Evolutionary conservation across 768 basidiomycete species (phyloP), one percentile per base, ranked within the genome.

Genomic region (Boletus subcaerulescens): DNA sequence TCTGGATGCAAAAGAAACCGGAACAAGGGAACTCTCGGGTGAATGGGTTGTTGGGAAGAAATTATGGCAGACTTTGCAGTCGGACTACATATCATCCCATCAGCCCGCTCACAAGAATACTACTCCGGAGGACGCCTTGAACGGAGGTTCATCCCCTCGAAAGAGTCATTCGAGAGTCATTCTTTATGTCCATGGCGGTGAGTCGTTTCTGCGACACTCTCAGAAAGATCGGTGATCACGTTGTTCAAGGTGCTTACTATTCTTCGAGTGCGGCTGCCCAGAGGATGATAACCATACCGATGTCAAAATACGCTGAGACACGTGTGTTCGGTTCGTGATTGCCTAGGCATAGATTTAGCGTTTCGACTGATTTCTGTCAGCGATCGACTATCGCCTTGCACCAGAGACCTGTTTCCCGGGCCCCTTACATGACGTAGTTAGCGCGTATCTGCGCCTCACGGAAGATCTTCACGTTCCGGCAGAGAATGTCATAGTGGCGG

Each of bases 11-110:
- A 65, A 77, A 17, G 96, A 99, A 71, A 78, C 78, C 11, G 95
- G 93, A 33, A 69, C 64, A 10, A 81, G 96, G 5, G 90, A 95
- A 64, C 78, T 99, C 31, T 85, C 85, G 1, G 96, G 93, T 1
- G 96, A 99, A 76, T 99, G 96, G 96, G 86, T 98, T 22, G 89
- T 98, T n/a, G 92, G 92, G 35, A 89, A 89, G 69, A 84, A 83
- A 59, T 83, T 95, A 0, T 99, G 96, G 96, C 85, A 85, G 59
- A 76, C 84, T 29, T 76, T 97, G 60, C 93, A 97, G 65, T 74
- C 80, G 15, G 92, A 95, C 64, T 90, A 91, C 83, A 85, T 80
- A 65, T 76, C 80, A 17, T 67, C 76, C n/a, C 68, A 69, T 55
- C 56, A 45, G 53, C 65, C 61, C 39, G 58, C 53, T 41, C 58